Evolutionary conservation across 371 early-diverging fungal genomes (phyloP).

Genomic region (Mucor lusitanicus): DNA sequence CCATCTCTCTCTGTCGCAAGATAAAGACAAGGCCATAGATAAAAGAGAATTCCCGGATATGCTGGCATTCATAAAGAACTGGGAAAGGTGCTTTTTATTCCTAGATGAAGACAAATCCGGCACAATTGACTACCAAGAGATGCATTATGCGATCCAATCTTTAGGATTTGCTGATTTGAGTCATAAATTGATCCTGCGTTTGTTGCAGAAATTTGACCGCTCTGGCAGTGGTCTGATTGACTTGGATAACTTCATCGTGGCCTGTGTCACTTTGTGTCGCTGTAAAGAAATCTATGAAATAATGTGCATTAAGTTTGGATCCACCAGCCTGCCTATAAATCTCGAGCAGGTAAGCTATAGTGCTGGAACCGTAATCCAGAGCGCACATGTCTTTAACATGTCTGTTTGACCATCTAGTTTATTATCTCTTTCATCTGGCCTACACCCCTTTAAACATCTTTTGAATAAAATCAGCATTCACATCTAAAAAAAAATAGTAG

Average conservation of each 20-base stretch:
- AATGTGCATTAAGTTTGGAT: slow-evolving; percentile 9
- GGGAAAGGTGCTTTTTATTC: slow-evolving; percentile 10
- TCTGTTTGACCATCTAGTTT: neutral
- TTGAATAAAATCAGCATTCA: neutral
- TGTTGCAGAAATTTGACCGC: slow-evolving; percentile 9
- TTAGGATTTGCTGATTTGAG: slow-evolving; percentile 3
- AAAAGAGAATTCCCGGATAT: slow-evolving; percentile 12
- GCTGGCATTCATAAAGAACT: slow-evolving; percentile 10
- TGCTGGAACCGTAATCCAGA: neutral
- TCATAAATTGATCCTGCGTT: neutral
- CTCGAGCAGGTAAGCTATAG: slow-evolving; percentile 10
- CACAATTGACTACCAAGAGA: slow-evolving; percentile 13
- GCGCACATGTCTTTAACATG: neutral
- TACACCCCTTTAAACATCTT: neutral
- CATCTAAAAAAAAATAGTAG: neutral
- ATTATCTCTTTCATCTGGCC: neutral
- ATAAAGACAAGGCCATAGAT: slow-evolving; percentile 11
- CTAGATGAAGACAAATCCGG: slow-evolving; percentile 11
- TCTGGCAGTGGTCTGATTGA: slow-evolving; percentile 2
- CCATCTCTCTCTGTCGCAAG: neutral
- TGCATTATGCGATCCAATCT: slow-evolving; percentile 7
- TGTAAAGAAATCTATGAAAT: slow-evolving; percentile 2
- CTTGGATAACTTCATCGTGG: slow-evolving; percentile 19
- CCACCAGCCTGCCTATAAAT: neutral
- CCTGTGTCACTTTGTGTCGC: slow-evolving; percentile 15